phyloP scores from a whole-genome alignment of 306 rosid genomes.

The Alnus glutinosa region DNA sequence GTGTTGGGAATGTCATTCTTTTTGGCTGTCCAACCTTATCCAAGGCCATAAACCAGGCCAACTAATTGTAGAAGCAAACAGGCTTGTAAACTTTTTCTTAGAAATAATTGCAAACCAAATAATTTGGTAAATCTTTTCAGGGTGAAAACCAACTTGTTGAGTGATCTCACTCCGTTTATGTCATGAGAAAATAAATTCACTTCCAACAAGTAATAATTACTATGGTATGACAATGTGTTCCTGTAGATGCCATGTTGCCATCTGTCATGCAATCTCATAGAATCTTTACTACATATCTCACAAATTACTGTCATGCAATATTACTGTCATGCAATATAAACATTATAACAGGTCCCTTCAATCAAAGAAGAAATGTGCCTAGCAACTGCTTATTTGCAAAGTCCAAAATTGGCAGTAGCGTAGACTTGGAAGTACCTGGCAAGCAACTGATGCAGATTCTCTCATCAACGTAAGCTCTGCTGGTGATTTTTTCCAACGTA shows the following conservation, averaged over 20 bases:
- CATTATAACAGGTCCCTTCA: background rate
- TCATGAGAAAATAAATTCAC: background rate
- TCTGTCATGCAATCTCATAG: background rate
- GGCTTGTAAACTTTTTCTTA: background rate
- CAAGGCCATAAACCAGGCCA: background rate
- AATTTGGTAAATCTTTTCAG: background rate
- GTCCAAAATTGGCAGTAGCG: background rate
- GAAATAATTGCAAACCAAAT: background rate
- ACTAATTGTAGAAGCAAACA: background rate
- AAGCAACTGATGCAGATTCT: constrained; percentile 87
- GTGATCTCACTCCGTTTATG: background rate
- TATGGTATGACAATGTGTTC: background rate
- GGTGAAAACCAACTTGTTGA: background rate
- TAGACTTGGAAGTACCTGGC: constrained; percentile 65
- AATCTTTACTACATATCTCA: background rate
- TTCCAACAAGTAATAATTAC: background rate
- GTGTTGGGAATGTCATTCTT: background rate
- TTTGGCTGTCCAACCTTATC: background rate
- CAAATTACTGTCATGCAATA: background rate
- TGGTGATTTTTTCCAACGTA: constrained; percentile 84
- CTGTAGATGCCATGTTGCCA: background rate
- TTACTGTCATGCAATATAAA: constrained; percentile 1
- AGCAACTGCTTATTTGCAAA: background rate
- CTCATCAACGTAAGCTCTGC: constrained; percentile 87
- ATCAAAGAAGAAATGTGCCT: background rate